phyloP scores from a whole-genome alignment of 2,329 filamentous ascomycete species.

The Pezizomycotina sp. region DNA sequence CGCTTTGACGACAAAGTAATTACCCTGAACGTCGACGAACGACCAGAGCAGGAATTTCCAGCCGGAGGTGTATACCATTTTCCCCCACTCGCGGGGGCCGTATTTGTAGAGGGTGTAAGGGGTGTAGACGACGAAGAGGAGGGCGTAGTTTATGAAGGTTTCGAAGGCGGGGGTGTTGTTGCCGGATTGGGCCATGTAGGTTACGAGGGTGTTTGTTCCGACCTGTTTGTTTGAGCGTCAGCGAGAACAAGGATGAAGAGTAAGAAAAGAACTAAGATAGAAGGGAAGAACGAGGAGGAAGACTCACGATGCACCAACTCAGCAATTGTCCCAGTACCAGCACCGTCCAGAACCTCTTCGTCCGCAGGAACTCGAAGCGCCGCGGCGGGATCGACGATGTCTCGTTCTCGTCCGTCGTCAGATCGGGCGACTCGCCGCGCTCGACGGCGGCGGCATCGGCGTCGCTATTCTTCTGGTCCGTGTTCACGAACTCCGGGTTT shows the following conservation, averaged over 20 bases:
- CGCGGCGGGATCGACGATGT: too few species aligned
- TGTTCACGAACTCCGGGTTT: too few species aligned
- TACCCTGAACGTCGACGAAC: conserved; percentile 88
- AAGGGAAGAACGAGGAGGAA: too few species aligned
- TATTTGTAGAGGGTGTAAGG: conserved; percentile 62
- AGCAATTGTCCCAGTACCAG: too few species aligned
- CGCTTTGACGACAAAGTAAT: conserved; percentile 92
- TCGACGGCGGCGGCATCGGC: too few species aligned
- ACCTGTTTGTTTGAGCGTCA: conserved; percentile 41
- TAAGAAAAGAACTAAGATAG: too few species aligned
- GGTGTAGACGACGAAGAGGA: conserved; percentile 70
- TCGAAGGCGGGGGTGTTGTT: conserved; percentile 90
- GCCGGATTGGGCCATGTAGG: conserved; percentile 48
- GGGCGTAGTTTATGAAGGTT: conserved; percentile 82
- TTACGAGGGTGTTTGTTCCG: conserved; percentile 77
- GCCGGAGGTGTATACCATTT: conserved; percentile 50
- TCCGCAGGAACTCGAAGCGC: too few species aligned
- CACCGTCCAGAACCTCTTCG: too few species aligned
- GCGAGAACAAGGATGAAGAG: conserved; percentile 6
- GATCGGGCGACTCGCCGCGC: too few species aligned
- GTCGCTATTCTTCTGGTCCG: too few species aligned
- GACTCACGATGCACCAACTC: too few species aligned
- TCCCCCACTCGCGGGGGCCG: conserved; percentile 53
- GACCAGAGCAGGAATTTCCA: conserved; percentile 51
- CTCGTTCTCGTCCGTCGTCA: too few species aligned